Conservation (phyloP, 768 basidiomycete species). For the Mrakia blollopis region DNA sequence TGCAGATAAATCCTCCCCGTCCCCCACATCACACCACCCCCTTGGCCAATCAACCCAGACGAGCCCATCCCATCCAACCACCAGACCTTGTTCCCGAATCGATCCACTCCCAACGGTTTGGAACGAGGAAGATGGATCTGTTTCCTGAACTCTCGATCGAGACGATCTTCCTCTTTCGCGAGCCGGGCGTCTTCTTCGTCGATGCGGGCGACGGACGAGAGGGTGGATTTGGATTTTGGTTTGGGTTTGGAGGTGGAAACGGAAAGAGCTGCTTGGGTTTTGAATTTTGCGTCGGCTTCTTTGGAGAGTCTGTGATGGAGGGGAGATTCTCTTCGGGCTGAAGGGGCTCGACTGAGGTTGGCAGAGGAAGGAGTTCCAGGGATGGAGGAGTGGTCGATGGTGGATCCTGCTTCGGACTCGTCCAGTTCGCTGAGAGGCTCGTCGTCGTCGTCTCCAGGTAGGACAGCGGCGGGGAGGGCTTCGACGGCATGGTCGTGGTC, state of each 20-base stretch:
- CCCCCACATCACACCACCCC: conserved; percentile 74
- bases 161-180: conserved; percentile 60
- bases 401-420: conserved; percentile 21
- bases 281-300: conserved; percentile 45
- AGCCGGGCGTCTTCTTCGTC: conserved; percentile 83
- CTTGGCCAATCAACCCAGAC: conserved; percentile 68
- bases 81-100: conserved; percentile 94
- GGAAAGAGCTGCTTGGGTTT: neutral
- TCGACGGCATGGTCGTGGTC: neutral
- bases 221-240: conserved; percentile 42
- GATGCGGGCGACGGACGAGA: conserved; percentile 48
- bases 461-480: conserved; percentile 36
- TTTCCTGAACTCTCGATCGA: conserved; percentile 92
- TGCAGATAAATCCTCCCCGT: conserved; percentile 88
- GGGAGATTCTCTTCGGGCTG: conserved; percentile 38
- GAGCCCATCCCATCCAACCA: conserved; percentile 98
- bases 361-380: neutral
- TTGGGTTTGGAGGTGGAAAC: conserved; percentile 57
- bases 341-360: neutral
- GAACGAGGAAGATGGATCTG: conserved; percentile 76
- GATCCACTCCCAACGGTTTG: conserved; percentile 81
- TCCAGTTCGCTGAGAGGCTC: conserved; percentile 26
- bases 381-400: conserved; percentile 12
- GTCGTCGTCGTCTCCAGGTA: conserved; percentile 32
- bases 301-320: conserved; percentile 37